Percentiles rank a stretch among this genome's conserved stretches.
These are phyloP conservation scores for Solanum lycopersicoides DNA, from an alignment of 257 asterid genomes.

Conservation along the genomic window DNA sequence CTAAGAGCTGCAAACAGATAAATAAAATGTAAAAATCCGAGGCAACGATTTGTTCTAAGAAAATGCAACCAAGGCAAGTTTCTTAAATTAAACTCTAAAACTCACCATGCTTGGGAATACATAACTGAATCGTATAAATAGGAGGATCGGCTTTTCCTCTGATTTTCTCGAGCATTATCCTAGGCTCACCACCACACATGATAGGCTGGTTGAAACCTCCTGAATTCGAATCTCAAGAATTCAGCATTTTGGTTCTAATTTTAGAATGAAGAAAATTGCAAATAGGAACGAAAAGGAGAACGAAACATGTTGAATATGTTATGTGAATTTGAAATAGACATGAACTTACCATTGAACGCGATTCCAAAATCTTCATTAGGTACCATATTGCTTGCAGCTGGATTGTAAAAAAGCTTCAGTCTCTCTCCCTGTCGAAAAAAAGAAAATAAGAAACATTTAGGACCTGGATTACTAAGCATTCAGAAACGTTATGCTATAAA, in stretches of 20 bases:
- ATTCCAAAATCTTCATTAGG: constrained; percentile 65
- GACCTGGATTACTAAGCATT: neutral
- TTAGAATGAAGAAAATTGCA: neutral
- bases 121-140: constrained; percentile 72
- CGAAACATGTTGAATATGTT: neutral
- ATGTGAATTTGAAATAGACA: neutral
- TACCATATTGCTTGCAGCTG: constrained; percentile 42
- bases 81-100: neutral
- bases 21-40: neutral
- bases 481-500: neutral
- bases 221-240: constrained; percentile 6
- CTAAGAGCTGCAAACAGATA: constrained; percentile 48
- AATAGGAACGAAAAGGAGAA: neutral
- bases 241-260: neutral
- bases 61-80: neutral
- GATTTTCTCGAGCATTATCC: constrained; percentile 64
- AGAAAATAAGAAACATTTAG: neutral
- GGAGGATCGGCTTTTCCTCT: constrained; percentile 81
- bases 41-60: neutral
- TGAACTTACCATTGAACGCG: constrained; percentile 62
- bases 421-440: constrained; percentile 50
- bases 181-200: constrained; percentile 92
- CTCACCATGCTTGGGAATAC: constrained; percentile 78
- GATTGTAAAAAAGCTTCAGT: constrained; percentile 73
- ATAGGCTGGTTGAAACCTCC: constrained; percentile 96